These are phyloP conservation scores for Casaregolazyma suthepensis DNA, from an alignment of 1,139 yeast species.

Conservation along the genomic window DNA sequence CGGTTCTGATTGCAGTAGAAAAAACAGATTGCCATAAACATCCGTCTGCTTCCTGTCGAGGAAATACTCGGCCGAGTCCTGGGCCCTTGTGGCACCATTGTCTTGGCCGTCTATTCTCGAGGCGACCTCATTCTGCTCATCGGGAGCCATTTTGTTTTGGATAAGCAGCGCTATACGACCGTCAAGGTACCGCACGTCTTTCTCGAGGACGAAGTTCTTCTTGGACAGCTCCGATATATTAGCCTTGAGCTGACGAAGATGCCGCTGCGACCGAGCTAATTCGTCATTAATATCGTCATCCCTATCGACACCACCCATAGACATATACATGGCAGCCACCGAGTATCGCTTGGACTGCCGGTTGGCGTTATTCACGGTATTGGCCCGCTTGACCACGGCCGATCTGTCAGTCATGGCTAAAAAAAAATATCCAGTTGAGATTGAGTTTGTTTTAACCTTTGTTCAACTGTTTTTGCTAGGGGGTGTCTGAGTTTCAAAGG, in stretches of 20 bases:
- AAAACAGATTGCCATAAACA: slow-evolving; percentile 35
- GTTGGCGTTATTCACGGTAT: slow-evolving; percentile 19
- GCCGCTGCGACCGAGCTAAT: slow-evolving; percentile 34
- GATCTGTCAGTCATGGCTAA: slow-evolving; percentile 1
- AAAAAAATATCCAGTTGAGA: neutral
- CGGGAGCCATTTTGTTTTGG: slow-evolving; percentile 37
- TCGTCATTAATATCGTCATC: slow-evolving; percentile 37
- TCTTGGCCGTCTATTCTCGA: slow-evolving; percentile 27
- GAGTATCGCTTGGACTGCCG: slow-evolving; percentile 34
- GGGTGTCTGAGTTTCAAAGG: neutral
- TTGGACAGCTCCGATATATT: slow-evolving; percentile 36
- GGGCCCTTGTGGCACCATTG: slow-evolving; percentile 9
- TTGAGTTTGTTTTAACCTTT: neutral
- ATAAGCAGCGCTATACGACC: slow-evolving; percentile 37
- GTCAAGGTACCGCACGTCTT: slow-evolving; percentile 38
- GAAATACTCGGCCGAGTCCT: slow-evolving; percentile 21
- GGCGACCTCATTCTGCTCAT: slow-evolving; percentile 36
- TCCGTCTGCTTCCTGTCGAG: slow-evolving; percentile 31
- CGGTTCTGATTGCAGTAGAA: slow-evolving; percentile 38
- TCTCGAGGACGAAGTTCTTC: slow-evolving; percentile 36
- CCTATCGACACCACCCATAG: slow-evolving; percentile 35
- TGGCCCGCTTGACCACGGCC: slow-evolving; percentile 7
- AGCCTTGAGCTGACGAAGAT: slow-evolving; percentile 32
- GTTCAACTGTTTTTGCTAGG: neutral
- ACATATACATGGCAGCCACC: slow-evolving; percentile 35